phyloP scores from a whole-genome alignment of 2,329 filamentous ascomycete species.

The Aspergillus ibericus region DNA sequence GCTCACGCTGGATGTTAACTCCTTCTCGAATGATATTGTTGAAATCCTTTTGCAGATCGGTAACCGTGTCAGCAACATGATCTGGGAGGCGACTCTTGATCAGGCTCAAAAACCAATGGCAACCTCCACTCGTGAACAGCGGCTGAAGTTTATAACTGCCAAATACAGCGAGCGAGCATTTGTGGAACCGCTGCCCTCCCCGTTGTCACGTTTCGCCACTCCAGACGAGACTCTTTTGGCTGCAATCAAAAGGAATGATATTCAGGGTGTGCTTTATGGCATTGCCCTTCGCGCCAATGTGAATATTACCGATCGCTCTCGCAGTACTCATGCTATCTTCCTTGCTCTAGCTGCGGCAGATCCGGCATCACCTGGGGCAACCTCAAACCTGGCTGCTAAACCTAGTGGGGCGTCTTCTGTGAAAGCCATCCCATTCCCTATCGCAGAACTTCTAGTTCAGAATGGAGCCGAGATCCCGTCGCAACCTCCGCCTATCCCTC shows the following conservation, averaged over 20 bases:
- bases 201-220: conserved; percentile 72
- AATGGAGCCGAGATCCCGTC: conserved; percentile 87
- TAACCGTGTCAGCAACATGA: conserved; percentile 92
- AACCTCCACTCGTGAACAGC: conserved; percentile 81
- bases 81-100: conserved; percentile 89
- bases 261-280: conserved; percentile 88
- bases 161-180: conserved; percentile 88
- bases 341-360: conserved; percentile 90
- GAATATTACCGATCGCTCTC: conserved; percentile 80
- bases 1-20: conserved; percentile 90
- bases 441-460: conserved; percentile 88
- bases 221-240: conserved; percentile 87
- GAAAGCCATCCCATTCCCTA: conserved; percentile 68
- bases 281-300: conserved; percentile 83
- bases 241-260: conserved; percentile 93
- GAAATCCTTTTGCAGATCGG: conserved; percentile 89
- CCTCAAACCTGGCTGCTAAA: conserved; percentile 33
- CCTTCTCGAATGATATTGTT: conserved; percentile 95
- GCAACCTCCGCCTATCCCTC: conserved; percentile 74
- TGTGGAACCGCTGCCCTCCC: conserved; percentile 71
- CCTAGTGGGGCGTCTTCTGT: conserved; percentile 37
- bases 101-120: conserved; percentile 69
- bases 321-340: conserved; percentile 85
- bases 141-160: conserved; percentile 88
- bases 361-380: conserved; percentile 69